These are phyloP conservation scores for Tubosaeta sp. DNA, from an alignment of 768 basidiomycete species.

Conservation along the genomic window DNA sequence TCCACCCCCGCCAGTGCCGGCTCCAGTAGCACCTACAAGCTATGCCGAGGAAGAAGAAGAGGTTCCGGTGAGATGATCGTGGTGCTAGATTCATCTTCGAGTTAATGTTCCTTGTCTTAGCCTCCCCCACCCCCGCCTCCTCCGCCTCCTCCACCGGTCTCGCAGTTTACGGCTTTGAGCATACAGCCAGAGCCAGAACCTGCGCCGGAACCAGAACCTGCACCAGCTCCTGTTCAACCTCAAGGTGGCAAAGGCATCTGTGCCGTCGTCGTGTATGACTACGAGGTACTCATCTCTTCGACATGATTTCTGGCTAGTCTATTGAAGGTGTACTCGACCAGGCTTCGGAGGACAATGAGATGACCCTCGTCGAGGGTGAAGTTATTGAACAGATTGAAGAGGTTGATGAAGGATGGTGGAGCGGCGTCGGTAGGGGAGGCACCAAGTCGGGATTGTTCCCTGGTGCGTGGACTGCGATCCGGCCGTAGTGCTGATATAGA, in stretches of 20 bases:
- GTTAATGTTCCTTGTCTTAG: not conserved
- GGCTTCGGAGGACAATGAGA: conserved; percentile 71
- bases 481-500: not conserved
- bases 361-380: conserved; percentile 76
- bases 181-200: conserved; percentile 31
- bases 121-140: not conserved
- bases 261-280: not conserved
- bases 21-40: not conserved
- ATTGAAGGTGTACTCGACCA: not conserved
- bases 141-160: not conserved
- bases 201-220: too few species aligned
- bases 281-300: not conserved
- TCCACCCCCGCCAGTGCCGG: too few species aligned
- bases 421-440: conserved; percentile 64
- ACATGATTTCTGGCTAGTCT: not conserved
- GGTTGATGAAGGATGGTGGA: conserved; percentile 92
- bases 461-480: not conserved
- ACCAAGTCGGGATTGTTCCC: conserved; percentile 79
- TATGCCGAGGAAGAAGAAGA: not conserved
- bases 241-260: not conserved
- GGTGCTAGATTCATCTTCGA: not conserved
- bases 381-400: conserved; percentile 78
- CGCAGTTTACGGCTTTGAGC: not conserved
- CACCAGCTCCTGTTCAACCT: not conserved
- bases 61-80: not conserved